Base-by-base conservation (phyloP, 345 rosid genomes). In the Ailanthus altissimus region DNA sequence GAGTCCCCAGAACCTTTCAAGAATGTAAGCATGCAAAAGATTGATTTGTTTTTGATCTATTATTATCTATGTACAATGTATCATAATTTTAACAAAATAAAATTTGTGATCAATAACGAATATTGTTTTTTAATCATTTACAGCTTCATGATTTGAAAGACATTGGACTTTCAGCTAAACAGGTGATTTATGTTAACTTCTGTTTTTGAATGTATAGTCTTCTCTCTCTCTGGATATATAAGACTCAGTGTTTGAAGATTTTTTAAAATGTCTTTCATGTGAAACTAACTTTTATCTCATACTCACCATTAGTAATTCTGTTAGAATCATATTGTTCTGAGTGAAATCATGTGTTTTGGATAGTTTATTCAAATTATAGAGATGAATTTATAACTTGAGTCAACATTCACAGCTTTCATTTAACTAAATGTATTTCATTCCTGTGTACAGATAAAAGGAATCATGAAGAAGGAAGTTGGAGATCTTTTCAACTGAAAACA, bases 121-220 rank as follows among this genome's bases (percentile, higher is more conserved):
- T n/a, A 13, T 42, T 21, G 40, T 50, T 72, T 0, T 11, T 77
- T 74, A 8, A 32, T 32, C 38, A 32, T 36, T 75, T 59, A 64
- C 89, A 93, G 96, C 85, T 93, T 49, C 92, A 91, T 65, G 93
- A 88, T 78, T 62, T 93, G 74, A 85, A 90, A 79, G 88, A 73
- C 14, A 79, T 89, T 6, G 95, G 92, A 42, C 91, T 93, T 72
- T 93, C 97, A n/a, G 90, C 83, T 16, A 93, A 91, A 78, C 95
- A 93, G 95, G 95, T 91, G 77, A 53, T 18, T 54, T 56, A 45
- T 77, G 38, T 5, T n/a, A 28, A 32, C 38, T 32, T 32, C n/a
- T n/a, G 3, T 32, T 32, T 32, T 65, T 56, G 23, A 20, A 2
- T 14, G 42, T 45, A 18, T 62, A 25, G 7, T 43, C 23, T 18